These are phyloP conservation scores for Debaryomycetaceae sp. DNA, from an alignment of 1,139 yeast species.

Conservation along the genomic window DNA sequence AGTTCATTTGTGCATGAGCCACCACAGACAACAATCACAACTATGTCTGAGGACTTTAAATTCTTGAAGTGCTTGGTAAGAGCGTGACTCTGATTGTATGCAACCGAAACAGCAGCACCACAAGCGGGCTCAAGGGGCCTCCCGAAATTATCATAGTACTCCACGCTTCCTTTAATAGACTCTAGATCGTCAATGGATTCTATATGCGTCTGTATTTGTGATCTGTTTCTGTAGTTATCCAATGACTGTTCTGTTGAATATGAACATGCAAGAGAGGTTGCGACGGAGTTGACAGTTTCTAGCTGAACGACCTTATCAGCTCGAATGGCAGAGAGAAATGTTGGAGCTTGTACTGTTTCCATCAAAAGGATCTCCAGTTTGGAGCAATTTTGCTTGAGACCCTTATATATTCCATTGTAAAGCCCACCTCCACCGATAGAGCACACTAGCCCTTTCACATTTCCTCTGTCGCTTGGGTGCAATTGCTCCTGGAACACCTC, in stretches of 20 bases:
- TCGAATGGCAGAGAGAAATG: conserved; percentile 30
- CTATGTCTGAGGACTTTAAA: conserved; percentile 27
- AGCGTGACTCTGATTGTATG: conserved; percentile 19
- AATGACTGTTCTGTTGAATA: conserved; percentile 30
- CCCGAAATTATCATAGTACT: conserved; percentile 23
- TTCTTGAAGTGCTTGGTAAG: conserved; percentile 19
- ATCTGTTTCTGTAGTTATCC: conserved; percentile 18
- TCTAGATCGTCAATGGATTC: conserved; percentile 35
- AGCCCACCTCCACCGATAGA: conserved; percentile 45
- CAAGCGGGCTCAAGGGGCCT: conserved; percentile 40
- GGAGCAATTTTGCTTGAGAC: conserved; percentile 20
- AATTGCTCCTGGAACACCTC: conserved; percentile 18
- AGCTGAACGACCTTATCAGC: conserved; percentile 26
- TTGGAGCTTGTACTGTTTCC: conserved; percentile 40
- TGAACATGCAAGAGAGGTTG: conserved; percentile 42
- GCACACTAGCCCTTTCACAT: conserved; percentile 35
- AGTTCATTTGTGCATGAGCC: conserved; percentile 29
- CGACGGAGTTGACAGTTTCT: conserved; percentile 29
- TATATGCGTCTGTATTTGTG: conserved; percentile 15
- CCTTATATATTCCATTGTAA: conserved; percentile 36
- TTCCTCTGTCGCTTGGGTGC: conserved; percentile 10
- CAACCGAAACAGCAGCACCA: conserved; percentile 35
- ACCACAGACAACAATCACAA: conserved; percentile 40
- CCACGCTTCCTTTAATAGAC: conserved; percentile 28
- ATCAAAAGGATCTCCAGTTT: conserved; percentile 21